A percentile compares a stretch with the other conserved stretches of the same genome.
Conservation (phyloP, 768 basidiomycete species). For the Solioccasus polychromus region DNA sequence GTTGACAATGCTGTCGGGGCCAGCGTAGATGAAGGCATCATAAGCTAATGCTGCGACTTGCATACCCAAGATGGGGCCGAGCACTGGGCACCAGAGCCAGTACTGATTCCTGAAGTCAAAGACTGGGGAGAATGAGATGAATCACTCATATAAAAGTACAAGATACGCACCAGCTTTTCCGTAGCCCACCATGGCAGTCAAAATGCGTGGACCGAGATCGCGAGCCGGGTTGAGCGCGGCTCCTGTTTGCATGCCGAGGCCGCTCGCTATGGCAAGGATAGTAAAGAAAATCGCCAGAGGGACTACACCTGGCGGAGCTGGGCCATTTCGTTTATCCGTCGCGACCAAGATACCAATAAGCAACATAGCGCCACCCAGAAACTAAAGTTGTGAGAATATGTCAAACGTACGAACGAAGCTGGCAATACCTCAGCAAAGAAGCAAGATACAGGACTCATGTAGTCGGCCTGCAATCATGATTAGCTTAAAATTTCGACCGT, state of each 20-base stretch:
- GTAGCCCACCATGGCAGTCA: conserved; percentile 75
- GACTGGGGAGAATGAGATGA: conserved; percentile 8
- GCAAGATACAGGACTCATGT: conserved; percentile 41
- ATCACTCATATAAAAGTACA: background rate
- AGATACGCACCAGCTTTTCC: conserved; percentile 45
- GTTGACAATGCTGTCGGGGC: conserved; percentile 53
- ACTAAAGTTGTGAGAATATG: conserved; percentile 32
- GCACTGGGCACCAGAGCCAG: conserved; percentile 69
- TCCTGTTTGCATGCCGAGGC: conserved; percentile 64
- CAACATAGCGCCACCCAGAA: conserved; percentile 54
- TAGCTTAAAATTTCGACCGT: conserved; percentile 2
- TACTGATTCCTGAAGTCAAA: conserved; percentile 50
- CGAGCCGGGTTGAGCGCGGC: conserved; percentile 70
- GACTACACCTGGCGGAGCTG: conserved; percentile 48
- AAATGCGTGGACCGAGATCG: conserved; percentile 65
- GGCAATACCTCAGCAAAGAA: conserved; percentile 45
- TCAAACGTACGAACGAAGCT: background rate
- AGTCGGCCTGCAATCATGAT: conserved; percentile 32
- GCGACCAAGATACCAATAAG: conserved; percentile 51
- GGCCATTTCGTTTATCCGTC: conserved; percentile 50
- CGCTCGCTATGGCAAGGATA: conserved; percentile 55
- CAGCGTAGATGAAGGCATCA: conserved; percentile 56
- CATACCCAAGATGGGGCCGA: conserved; percentile 59
- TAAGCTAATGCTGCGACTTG: conserved; percentile 54
- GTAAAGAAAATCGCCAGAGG: conserved; percentile 55